Conservation (phyloP, 2,329 filamentous ascomycete genomes). For the Talaromyces albobiverticillius region DNA sequence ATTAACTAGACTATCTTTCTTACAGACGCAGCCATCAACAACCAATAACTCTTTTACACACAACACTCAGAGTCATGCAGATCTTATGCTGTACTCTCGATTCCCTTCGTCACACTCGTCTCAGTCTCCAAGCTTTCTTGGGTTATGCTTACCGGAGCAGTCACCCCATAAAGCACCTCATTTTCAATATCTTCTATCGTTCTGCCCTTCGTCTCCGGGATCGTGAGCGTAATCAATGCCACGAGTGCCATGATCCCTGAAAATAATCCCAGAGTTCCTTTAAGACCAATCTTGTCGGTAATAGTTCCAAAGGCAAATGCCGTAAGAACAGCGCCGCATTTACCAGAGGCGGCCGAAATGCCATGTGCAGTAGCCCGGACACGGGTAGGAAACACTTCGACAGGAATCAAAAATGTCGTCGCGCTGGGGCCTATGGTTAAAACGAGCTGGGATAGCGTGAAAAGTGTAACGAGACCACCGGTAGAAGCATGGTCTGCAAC, state of each 20-base stretch:
- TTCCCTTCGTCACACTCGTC: too few relatives aligned
- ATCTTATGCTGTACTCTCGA: too few relatives aligned
- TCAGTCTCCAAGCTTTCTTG: too few relatives aligned
- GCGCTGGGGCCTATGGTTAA: constrained; percentile 54
- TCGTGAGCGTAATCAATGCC: background rate
- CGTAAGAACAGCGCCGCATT: constrained; percentile 65
- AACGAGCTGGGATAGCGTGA: constrained; percentile 64
- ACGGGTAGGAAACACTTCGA: constrained; percentile 63
- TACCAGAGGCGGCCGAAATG: constrained; percentile 64
- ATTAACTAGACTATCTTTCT: too few relatives aligned
- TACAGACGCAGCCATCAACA: too few relatives aligned
- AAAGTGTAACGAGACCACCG: constrained; percentile 60
- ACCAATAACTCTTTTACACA: too few relatives aligned
- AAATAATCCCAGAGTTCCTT: background rate
- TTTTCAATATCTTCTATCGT: background rate
- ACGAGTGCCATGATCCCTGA: background rate
- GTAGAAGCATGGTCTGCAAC: constrained; percentile 31
- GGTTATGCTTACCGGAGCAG: too few relatives aligned
- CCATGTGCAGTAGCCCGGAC: constrained; percentile 66
- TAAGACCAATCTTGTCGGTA: background rate
- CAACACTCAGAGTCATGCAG: too few relatives aligned
- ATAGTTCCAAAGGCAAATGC: constrained; percentile 58
- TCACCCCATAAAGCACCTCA: too few relatives aligned
- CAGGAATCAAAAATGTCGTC: constrained; percentile 62
- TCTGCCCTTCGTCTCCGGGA: background rate